These are phyloP conservation scores for Sphaceloma murrayae DNA, from an alignment of 2,329 filamentous ascomycete species.

Conservation along the genomic window DNA sequence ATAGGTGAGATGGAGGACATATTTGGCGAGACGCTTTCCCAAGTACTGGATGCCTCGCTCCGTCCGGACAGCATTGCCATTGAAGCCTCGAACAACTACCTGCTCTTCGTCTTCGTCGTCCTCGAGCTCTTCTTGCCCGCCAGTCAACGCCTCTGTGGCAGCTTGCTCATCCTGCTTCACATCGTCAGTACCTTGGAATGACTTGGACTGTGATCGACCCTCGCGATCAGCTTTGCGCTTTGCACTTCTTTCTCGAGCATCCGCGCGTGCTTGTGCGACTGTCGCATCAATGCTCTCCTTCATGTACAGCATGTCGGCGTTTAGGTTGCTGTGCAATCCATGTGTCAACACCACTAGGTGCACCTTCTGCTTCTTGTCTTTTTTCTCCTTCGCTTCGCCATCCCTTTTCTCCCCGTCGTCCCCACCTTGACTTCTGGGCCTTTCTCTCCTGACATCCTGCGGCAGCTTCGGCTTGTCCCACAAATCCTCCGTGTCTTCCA, in stretches of 20 bases:
- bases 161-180: conserved; percentile 22
- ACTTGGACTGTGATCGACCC: conserved; percentile 30
- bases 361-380: conserved; percentile 61
- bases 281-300: conserved; percentile 94
- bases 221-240: conserved; percentile 17
- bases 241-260: conserved; percentile 52
- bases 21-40: conserved; percentile 86
- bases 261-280: conserved; percentile 61
- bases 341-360: conserved; percentile 91
- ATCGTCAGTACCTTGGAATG: conserved; percentile 31
- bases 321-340: conserved; percentile 88
- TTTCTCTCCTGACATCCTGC: conserved; percentile 19
- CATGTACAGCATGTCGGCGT: conserved; percentile 91
- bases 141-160: conserved; percentile 40
- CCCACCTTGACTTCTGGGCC: conserved; percentile 18
- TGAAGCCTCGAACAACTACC: conserved; percentile 81
- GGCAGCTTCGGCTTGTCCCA: conserved; percentile 91
- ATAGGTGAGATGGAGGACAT: conserved; percentile 80
- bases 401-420: conserved; percentile 19
- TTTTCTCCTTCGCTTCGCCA: conserved; percentile 21
- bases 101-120: conserved; percentile 65
- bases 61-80: conserved; percentile 80
- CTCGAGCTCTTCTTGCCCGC: conserved; percentile 41
- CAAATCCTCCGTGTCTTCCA: conserved; percentile 79
- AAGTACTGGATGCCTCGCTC: conserved; percentile 96